Evolutionary conservation across 345 rosid genomes (phyloP), one percentile per base, ranked within the genome.

Genomic region (Cardamine occulta): DNA sequence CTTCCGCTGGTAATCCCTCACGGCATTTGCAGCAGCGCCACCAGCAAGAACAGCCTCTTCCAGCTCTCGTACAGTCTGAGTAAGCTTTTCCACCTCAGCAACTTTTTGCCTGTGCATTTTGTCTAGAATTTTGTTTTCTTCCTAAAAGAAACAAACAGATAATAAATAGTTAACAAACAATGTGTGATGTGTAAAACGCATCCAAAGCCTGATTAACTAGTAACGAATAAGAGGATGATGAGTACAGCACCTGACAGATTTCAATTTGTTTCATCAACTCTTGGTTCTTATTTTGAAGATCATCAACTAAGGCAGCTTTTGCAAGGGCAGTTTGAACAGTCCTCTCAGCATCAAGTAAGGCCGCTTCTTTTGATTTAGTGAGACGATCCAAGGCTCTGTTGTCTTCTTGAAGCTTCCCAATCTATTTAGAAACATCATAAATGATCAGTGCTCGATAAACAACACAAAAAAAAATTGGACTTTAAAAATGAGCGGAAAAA

Each of bases 31-130:
- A 67, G 97, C 98, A 56, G 96, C 97, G 55, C 97, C 98, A 58
- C 98, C 98, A 37, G 98, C 97, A 80, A 93, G 97, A 82, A 93
- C 98, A 70, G 98, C 96, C 84, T 91, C 97, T 85, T 93, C 98
- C 58, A 93, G 89, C 84, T 93, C 98, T 37, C 97, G 78, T 53
- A 94, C 98, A 59, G 96, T 91, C 84, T 91, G 98, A 44, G 97
- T 91, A 70, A 94, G 93, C 85, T 91, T 94, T 82, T 94, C 98
- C 73, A 94, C 97, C 86, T 94, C 98, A 13, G 97, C 97, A 82
- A 94, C 97, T 79, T 94, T 94, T 80, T 88, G 96, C 53, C 96
- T 81, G 64, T 94, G 96, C 98, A 94, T 87, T 86, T 83, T 88
- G 85, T 94, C 98, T 85, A 94, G 80, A 76, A 94, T 94, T 79